Evolutionary conservation across 768 basidiomycete genomes (phyloP).

Genomic region (Pleurotus djamor): DNA sequence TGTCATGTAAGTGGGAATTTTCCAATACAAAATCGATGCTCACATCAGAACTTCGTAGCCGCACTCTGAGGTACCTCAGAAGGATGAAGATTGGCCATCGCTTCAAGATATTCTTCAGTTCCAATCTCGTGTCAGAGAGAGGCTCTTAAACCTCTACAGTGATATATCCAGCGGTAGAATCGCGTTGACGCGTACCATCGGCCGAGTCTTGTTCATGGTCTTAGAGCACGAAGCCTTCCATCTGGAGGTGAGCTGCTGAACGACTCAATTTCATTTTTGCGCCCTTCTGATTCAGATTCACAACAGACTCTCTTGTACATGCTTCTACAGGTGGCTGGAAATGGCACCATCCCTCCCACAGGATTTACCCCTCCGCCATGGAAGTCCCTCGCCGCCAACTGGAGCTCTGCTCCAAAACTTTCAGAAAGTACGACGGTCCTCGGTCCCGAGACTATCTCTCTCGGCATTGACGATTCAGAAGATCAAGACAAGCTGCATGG

Average conservation of each 20-base stretch:
- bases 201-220: constrained; percentile 86
- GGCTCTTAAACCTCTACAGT: constrained; percentile 72
- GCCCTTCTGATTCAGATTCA: not conserved
- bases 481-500: constrained; percentile 49
- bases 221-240: constrained; percentile 91
- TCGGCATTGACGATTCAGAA: constrained; percentile 88
- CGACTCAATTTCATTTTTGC: not conserved
- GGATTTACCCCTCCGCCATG: constrained; percentile 77
- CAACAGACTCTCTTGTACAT: constrained; percentile 84
- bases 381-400: constrained; percentile 43
- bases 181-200: constrained; percentile 61
- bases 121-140: constrained; percentile 71
- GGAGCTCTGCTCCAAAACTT: constrained; percentile 48
- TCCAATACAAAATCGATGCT: too few species aligned
- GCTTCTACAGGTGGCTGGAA: constrained; percentile 81
- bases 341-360: constrained; percentile 74
- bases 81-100: constrained; percentile 85
- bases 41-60: constrained; percentile 38
- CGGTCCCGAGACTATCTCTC: constrained; percentile 51
- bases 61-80: constrained; percentile 85
- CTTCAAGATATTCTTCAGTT: constrained; percentile 71
- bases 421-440: constrained; percentile 47
- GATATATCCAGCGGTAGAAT: constrained; percentile 53
- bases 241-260: constrained; percentile 41
- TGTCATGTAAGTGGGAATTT: constrained; percentile 63